These are phyloP conservation scores for Calvatia gigantea DNA, from an alignment of 768 basidiomycete species.

Conservation along the genomic window DNA sequence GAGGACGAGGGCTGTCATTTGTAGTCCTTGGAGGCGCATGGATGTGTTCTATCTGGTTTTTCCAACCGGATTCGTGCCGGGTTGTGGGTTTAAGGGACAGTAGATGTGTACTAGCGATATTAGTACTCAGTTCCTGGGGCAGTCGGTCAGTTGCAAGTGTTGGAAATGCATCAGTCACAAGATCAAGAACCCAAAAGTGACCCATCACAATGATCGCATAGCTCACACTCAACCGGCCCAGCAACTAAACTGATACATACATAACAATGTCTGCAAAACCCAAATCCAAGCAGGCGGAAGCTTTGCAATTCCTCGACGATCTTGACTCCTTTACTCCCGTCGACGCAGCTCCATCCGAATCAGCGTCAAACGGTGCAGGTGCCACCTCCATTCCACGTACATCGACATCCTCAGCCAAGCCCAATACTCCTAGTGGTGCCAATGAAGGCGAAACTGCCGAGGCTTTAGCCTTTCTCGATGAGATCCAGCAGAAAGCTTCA, in stretches of 20 bases:
- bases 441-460: conserved; percentile 68
- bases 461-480: conserved; percentile 90
- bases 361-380: conserved; percentile 16
- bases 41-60: conserved; percentile 5
- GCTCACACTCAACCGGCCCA: background rate
- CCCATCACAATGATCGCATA: conserved; percentile 4
- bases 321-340: conserved; percentile 72
- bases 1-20: too few relatives aligned
- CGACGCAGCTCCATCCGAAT: conserved; percentile 11
- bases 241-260: background rate
- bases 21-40: background rate
- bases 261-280: conserved; percentile 39
- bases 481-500: conserved; percentile 89
- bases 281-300: conserved; percentile 84
- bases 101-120: too few relatives aligned
- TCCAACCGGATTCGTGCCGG: conserved; percentile 2
- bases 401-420: conserved; percentile 13
- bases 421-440: conserved; percentile 18
- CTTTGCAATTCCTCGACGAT: conserved; percentile 89
- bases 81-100: background rate
- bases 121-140: too few relatives aligned
- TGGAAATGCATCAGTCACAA: background rate
- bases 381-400: conserved; percentile 16
- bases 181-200: background rate
- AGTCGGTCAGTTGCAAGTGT: background rate